phyloP scores from a whole-genome alignment of 345 rosid species.

The Pugionium dolabratum region DNA sequence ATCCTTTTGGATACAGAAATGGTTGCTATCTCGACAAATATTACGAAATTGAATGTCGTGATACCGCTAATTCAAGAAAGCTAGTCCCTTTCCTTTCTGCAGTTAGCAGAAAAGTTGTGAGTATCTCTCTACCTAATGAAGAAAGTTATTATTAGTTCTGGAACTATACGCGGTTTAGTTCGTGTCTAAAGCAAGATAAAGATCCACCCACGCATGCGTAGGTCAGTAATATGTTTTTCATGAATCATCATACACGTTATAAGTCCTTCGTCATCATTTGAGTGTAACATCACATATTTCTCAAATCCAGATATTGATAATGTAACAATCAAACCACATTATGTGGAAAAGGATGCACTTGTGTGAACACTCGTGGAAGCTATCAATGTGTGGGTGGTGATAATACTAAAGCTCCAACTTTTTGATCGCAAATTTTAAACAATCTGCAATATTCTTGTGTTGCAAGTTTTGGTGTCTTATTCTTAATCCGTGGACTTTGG shows the following conservation, averaged over 20 bases:
- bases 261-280: background rate
- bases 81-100: background rate
- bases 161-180: too few relatives aligned
- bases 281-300: background rate
- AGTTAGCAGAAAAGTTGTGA: constrained; percentile 11
- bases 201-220: constrained; percentile 3
- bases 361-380: background rate
- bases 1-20: constrained; percentile 44
- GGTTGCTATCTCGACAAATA: constrained; percentile 28
- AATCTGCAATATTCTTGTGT: background rate
- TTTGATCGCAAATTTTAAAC: background rate
- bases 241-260: too few relatives aligned
- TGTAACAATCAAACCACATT: background rate
- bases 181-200: background rate
- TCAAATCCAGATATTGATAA: constrained; percentile 17
- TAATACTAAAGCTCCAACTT: constrained; percentile 1
- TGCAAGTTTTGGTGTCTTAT: constrained; percentile 21
- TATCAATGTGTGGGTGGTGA: background rate
- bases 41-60: constrained; percentile 33
- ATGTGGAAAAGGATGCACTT: background rate
- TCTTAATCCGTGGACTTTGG: constrained; percentile 7
- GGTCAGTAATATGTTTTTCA: constrained; percentile 25
- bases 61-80: constrained; percentile 11
- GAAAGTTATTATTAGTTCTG: too few relatives aligned
- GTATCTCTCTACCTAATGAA: constrained; percentile 18